Conservation (phyloP, 352 stramenopile species). For the Blastocystis sp. region DNA sequence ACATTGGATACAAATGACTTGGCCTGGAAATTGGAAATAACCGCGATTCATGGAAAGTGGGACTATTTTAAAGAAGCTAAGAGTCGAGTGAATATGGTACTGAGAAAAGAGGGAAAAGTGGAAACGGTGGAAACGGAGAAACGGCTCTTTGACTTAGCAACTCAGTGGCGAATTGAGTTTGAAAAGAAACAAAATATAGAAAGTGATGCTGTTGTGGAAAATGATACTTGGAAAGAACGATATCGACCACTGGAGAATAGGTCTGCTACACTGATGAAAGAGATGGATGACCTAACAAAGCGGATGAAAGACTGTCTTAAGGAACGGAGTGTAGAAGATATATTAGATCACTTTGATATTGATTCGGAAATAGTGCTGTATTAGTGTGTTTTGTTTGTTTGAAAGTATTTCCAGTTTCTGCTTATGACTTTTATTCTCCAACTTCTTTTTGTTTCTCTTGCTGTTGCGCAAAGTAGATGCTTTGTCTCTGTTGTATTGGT, state of each 20-base stretch:
- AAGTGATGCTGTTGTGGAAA: too few species aligned
- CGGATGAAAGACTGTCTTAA: not conserved
- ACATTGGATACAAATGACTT: not conserved
- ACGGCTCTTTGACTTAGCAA: not conserved
- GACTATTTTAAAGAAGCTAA: not conserved
- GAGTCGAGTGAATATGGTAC: not conserved
- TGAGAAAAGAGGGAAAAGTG: not conserved
- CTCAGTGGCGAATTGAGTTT: not conserved
- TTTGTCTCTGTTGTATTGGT: not conserved
- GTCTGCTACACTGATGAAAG: too few species aligned
- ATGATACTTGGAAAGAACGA: too few species aligned
- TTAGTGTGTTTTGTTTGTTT: not conserved
- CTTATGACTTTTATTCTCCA: not conserved
- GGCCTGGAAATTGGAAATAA: not conserved
- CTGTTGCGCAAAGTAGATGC: not conserved
- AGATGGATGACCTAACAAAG: too few species aligned
- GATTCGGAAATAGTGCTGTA: not conserved
- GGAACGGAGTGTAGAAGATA: not conserved
- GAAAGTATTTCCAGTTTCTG: not conserved
- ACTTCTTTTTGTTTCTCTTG: not conserved
- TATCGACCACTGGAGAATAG: too few species aligned
- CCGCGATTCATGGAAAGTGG: not conserved
- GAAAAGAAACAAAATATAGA: not conserved
- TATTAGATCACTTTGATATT: not conserved
- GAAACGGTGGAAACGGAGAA: not conserved